These are phyloP conservation scores for Populus trichocarpa DNA, from an alignment of 441 rosid species.

Conservation along the genomic window DNA sequence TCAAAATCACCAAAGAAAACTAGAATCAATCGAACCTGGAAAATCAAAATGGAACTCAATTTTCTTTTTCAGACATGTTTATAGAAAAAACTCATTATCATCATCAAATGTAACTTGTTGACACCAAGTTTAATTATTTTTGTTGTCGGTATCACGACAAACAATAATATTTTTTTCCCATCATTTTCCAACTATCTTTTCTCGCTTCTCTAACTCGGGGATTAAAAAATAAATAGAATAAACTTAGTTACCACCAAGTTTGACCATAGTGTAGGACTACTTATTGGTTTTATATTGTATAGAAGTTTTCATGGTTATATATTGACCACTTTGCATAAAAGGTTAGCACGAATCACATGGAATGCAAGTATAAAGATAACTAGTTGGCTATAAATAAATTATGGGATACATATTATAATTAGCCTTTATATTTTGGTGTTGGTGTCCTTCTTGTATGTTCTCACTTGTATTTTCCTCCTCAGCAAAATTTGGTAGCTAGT, in stretches of 20 bases:
- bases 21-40: too few relatives aligned
- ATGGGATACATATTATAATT: not conserved
- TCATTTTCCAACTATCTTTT: too few relatives aligned
- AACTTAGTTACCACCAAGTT: not conserved
- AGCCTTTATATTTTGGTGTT: not conserved
- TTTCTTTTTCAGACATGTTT: too few relatives aligned
- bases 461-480: not conserved
- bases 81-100: too few relatives aligned
- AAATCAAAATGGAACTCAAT: too few relatives aligned
- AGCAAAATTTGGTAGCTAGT: not conserved
- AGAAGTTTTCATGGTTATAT: not conserved
- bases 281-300: not conserved
- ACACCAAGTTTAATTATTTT: too few relatives aligned
- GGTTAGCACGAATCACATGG: not conserved
- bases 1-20: too few relatives aligned
- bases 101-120: too few relatives aligned
- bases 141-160: too few relatives aligned
- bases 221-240: too few relatives aligned
- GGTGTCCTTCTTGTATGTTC: not conserved
- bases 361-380: not conserved
- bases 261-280: not conserved
- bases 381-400: not conserved
- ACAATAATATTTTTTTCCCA: too few relatives aligned
- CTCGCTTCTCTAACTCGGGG: not conserved
- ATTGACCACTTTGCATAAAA: not conserved